Percentiles rank a stretch among this genome's conserved stretches.
phyloP scores from a whole-genome alignment of 1,139 yeast species.

The Spencermartinsiella ligniputridi region DNA sequence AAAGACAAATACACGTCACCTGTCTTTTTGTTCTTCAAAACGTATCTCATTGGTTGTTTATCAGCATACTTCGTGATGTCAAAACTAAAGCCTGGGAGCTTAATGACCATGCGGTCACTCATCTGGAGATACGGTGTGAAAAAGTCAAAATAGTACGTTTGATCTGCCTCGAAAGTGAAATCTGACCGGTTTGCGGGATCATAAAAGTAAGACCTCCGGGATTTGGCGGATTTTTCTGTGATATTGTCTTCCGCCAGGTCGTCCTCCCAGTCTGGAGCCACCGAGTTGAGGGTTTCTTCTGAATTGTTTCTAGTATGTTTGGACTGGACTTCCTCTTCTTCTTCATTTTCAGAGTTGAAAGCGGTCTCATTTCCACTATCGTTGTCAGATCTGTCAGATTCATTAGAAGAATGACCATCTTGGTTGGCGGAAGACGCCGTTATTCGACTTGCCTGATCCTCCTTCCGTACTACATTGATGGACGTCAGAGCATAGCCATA shows the following conservation, averaged over 20 bases:
- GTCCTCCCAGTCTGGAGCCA: conserved; percentile 4
- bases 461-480: conserved; percentile 39
- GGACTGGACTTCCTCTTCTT: neutral
- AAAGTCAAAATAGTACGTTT: conserved; percentile 41
- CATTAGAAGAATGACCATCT: neutral
- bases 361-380: conserved; percentile 5
- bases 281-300: neutral
- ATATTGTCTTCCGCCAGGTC: neutral
- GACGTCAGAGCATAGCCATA: conserved; percentile 61
- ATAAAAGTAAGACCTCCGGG: conserved; percentile 29
- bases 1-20: conserved; percentile 27
- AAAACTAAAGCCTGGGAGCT: conserved; percentile 43
- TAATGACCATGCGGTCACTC: conserved; percentile 37
- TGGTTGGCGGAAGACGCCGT: too few relatives aligned
- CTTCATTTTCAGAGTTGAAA: neutral
- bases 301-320: conserved; percentile 7
- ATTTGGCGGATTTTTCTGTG: neutral
- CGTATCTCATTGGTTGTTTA: conserved; percentile 36
- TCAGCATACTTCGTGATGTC: conserved; percentile 41
- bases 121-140: conserved; percentile 42
- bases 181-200: conserved; percentile 26
- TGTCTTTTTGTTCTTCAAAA: conserved; percentile 23
- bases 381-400: neutral
- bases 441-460: neutral
- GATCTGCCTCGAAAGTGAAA: conserved; percentile 32